Percentiles rank a stretch among this genome's conserved stretches.
Conservation (phyloP, 495 filamentous ascomycete genomes). For the Penicillium odoratum region DNA sequence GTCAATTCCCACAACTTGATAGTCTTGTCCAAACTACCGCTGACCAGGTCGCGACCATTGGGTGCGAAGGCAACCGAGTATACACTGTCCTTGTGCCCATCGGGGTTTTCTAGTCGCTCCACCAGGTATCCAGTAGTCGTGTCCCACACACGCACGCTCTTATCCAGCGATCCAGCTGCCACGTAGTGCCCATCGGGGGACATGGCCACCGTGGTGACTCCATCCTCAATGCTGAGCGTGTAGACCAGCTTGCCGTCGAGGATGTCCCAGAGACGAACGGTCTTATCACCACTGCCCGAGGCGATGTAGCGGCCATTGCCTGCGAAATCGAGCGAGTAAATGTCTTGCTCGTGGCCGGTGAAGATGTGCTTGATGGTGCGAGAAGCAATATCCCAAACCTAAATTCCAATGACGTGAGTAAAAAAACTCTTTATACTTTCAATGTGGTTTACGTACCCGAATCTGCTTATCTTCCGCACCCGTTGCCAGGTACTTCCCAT, state of each 20-base stretch:
- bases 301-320: conserved; percentile 85
- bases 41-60: conserved; percentile 82
- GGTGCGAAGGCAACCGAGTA: conserved; percentile 90
- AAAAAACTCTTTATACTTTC: neutral
- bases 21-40: conserved; percentile 87
- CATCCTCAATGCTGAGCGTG: conserved; percentile 82
- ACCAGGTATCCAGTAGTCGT: conserved; percentile 75
- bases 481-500: conserved; percentile 84
- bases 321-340: conserved; percentile 90
- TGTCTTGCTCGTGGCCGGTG: conserved; percentile 85
- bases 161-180: conserved; percentile 83
- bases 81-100: conserved; percentile 90
- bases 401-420: neutral
- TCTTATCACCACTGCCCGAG: conserved; percentile 84
- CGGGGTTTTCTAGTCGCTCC: conserved; percentile 79
- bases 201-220: conserved; percentile 89
- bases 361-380: conserved; percentile 80
- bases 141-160: conserved; percentile 91
- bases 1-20: conserved; percentile 94
- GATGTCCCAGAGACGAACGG: conserved; percentile 88
- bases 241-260: conserved; percentile 70
- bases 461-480: conserved; percentile 92
- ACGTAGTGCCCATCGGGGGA: conserved; percentile 86
- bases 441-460: conserved; percentile 56
- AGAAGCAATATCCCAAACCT: conserved; percentile 86